phyloP scores from a whole-genome alignment of 805 yeast species.

The Ogataea trehalophila region DNA sequence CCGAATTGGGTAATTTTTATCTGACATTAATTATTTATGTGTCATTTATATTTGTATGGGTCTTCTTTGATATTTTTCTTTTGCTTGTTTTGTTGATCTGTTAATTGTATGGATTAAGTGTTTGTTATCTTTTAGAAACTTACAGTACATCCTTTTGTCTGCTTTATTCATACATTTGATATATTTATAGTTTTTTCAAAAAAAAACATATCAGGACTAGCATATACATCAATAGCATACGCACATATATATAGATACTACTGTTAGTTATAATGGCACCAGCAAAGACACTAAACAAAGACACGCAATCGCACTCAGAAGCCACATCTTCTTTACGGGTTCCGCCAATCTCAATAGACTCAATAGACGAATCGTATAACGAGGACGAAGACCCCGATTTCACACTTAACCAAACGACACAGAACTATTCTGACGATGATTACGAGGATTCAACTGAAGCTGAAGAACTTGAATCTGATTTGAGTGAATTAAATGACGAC shows the following conservation, averaged over 20 bases:
- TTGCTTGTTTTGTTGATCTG: too few species aligned
- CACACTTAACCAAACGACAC: constrained; percentile 10
- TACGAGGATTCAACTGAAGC: constrained; percentile 5
- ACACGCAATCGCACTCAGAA: not conserved
- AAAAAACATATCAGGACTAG: not conserved
- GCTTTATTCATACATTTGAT: not conserved
- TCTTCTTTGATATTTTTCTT: too few species aligned
- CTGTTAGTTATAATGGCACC: not conserved
- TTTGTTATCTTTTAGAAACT: too few species aligned
- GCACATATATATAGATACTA: not conserved
- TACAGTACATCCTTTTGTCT: too few species aligned
- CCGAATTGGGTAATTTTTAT: too few species aligned
- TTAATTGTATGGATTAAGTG: too few species aligned
- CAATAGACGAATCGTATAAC: constrained; percentile 21
- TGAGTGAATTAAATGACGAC: constrained; percentile 13
- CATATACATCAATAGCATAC: not conserved
- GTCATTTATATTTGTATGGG: too few species aligned
- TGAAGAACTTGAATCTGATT: constrained; percentile 13
- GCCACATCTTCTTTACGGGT: not conserved
- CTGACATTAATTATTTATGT: too few species aligned
- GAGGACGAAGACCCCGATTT: constrained; percentile 27
- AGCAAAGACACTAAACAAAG: not conserved
- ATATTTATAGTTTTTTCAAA: not conserved
- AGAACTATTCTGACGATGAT: constrained; percentile 7
- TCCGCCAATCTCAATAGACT: constrained; percentile 9